Evolutionary conservation across 1,284 basidiomycete genomes (phyloP).

Genomic region (Testicularia cyperi): DNA sequence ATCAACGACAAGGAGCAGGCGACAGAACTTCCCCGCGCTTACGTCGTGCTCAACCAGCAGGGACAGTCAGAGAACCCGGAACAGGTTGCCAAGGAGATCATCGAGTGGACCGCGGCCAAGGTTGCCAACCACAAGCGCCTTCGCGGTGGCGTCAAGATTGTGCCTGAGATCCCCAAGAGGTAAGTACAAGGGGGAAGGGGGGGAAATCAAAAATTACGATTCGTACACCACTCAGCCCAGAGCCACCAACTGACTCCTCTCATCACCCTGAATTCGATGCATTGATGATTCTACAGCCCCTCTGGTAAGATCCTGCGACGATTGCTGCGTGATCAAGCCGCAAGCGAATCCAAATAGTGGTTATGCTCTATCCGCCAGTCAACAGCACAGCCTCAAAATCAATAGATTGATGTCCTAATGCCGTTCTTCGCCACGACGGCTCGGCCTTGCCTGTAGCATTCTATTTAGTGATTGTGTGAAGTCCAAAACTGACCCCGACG

Average conservation of each 20-base stretch:
- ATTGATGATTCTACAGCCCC: constrained; percentile 16
- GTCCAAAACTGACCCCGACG: too few species aligned
- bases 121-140: constrained; percentile 60
- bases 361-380: too few species aligned
- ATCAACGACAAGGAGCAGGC: constrained; percentile 29
- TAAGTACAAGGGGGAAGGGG: too few species aligned
- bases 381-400: too few species aligned
- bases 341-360: constrained; percentile 30
- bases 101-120: constrained; percentile 51
- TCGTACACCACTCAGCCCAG: too few species aligned
- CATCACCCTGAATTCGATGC: too few species aligned
- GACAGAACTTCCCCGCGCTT: constrained; percentile 55
- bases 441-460: too few species aligned
- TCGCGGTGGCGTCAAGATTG: constrained; percentile 54
- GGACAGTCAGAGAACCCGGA: constrained; percentile 34
- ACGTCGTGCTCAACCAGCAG: constrained; percentile 48
- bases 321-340: constrained; percentile 44
- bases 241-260: constrained; percentile 1
- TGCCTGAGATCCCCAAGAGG: constrained; percentile 52
- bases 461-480: too few species aligned
- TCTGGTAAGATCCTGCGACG: constrained; percentile 57
- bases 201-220: too few species aligned
- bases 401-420: too few species aligned
- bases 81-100: constrained; percentile 47
- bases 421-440: too few species aligned